Evolutionary conservation across 192 early-diverging fungal species (phyloP).

Genomic region (Backusella tuberculispora): DNA sequence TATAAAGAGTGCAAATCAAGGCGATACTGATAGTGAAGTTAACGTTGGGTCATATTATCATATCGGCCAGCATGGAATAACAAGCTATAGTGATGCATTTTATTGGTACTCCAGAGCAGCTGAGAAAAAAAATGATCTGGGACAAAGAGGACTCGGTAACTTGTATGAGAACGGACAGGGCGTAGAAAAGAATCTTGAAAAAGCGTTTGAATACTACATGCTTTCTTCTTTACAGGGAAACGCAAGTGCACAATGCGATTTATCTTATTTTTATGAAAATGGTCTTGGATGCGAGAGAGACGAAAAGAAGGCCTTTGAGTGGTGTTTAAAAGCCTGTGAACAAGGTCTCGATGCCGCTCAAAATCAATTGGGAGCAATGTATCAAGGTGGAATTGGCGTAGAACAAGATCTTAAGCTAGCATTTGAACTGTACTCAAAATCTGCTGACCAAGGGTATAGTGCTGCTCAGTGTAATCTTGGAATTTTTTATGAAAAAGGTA

Average conservation of each 20-base stretch:
- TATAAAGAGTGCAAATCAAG: not conserved
- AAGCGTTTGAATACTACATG: not conserved
- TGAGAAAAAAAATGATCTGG: not conserved
- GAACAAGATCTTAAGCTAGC: constrained; percentile 23
- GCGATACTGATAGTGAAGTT: not conserved
- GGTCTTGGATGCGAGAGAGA: constrained; percentile 1
- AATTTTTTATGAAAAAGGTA: constrained; percentile 35
- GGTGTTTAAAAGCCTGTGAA: constrained; percentile 6
- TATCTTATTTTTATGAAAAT: constrained; percentile 1
- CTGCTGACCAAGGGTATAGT: constrained; percentile 36
- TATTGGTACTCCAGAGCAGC: not conserved
- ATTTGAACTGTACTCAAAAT: constrained; percentile 39
- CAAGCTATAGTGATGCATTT: not conserved
- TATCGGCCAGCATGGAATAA: constrained; percentile 24
- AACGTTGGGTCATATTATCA: constrained; percentile 28
- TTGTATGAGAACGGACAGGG: not conserved
- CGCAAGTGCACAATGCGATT: not conserved
- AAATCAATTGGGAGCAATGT: constrained; percentile 29
- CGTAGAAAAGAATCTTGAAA: not conserved
- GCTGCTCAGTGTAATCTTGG: constrained; percentile 33
- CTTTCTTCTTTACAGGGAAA: not conserved
- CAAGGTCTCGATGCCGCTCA: not conserved
- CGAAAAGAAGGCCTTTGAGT: constrained; percentile 1
- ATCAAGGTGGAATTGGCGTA: constrained; percentile 34
- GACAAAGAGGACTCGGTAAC: not conserved